A percentile compares a stretch with the other conserved stretches of the same genome.
phyloP scores from a whole-genome alignment of 2,329 filamentous ascomycete species.

The Botrytis tulipae region DNA sequence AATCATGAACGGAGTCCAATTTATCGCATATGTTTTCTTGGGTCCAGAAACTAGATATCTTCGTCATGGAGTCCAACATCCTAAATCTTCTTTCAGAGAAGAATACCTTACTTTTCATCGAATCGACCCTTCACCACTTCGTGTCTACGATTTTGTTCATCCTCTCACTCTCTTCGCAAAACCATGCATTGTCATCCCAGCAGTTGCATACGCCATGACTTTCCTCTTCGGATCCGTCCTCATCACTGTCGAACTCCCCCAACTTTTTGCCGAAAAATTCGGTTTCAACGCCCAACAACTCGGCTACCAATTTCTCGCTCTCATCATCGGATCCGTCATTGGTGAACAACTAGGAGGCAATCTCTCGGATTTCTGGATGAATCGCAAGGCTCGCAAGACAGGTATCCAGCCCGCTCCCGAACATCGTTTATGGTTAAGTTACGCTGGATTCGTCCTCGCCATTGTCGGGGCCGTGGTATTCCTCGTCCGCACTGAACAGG shows the following conservation, averaged over 20 bases:
- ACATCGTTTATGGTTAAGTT: constrained; percentile 56
- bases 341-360: constrained; percentile 58
- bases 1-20: constrained; percentile 55
- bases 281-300: constrained; percentile 57
- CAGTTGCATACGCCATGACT: constrained; percentile 55
- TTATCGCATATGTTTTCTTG: constrained; percentile 55
- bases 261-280: constrained; percentile 55
- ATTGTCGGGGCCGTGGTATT: constrained; percentile 55
- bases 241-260: constrained; percentile 57
- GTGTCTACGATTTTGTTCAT: constrained; percentile 50
- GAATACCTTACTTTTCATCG: constrained; percentile 45
- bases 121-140: constrained; percentile 53
- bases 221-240: constrained; percentile 55
- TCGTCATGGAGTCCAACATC: constrained; percentile 28
- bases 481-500: constrained; percentile 49
- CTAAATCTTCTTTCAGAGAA: constrained; percentile 33
- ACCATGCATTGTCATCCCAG: constrained; percentile 50
- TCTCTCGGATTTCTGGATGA: constrained; percentile 54
- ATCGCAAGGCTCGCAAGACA: constrained; percentile 40
- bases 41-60: constrained; percentile 56
- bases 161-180: constrained; percentile 46
- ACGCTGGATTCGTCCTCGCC: constrained; percentile 50
- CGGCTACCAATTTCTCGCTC: constrained; percentile 55
- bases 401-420: constrained; percentile 44
- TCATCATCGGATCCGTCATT: constrained; percentile 56